Evolutionary conservation across 805 yeast species (phyloP).

Genomic region (Ascoidea rubescens): DNA sequence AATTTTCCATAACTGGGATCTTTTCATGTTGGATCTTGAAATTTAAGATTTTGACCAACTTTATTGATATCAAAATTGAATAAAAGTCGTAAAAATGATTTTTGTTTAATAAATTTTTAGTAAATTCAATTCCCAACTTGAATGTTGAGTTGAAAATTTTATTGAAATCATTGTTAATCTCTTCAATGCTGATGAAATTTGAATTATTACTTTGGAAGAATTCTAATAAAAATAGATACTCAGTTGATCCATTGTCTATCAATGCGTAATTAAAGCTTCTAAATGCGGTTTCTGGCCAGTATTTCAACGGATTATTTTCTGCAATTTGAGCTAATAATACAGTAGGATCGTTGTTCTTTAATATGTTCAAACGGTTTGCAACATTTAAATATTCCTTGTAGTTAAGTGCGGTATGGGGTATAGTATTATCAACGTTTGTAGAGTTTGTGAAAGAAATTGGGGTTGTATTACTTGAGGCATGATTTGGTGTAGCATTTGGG

Average conservation of each 20-base stretch:
- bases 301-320: conserved; percentile 51
- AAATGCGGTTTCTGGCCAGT: conserved; percentile 63
- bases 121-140: conserved; percentile 31
- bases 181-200: conserved; percentile 14
- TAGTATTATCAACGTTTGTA: background rate
- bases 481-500: background rate
- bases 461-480: background rate
- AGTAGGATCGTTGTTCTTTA: conserved; percentile 39
- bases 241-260: conserved; percentile 64
- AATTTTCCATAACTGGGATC: conserved; percentile 60
- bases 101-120: conserved; percentile 22
- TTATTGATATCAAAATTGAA: conserved; percentile 64
- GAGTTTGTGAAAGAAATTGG: background rate
- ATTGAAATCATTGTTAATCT: conserved; percentile 13
- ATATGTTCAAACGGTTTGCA: conserved; percentile 45
- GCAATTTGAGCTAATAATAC: conserved; percentile 79
- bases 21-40: conserved; percentile 53
- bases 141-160: conserved; percentile 40
- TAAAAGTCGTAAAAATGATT: conserved; percentile 49
- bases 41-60: conserved; percentile 53
- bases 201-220: conserved; percentile 44
- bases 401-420: conserved; percentile 1
- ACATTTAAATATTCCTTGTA: conserved; percentile 42
- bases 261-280: conserved; percentile 61
- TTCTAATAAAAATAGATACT: conserved; percentile 56